Conservation (phyloP, 1,284 basidiomycete species). For the Moniliophthora roreri region DNA sequence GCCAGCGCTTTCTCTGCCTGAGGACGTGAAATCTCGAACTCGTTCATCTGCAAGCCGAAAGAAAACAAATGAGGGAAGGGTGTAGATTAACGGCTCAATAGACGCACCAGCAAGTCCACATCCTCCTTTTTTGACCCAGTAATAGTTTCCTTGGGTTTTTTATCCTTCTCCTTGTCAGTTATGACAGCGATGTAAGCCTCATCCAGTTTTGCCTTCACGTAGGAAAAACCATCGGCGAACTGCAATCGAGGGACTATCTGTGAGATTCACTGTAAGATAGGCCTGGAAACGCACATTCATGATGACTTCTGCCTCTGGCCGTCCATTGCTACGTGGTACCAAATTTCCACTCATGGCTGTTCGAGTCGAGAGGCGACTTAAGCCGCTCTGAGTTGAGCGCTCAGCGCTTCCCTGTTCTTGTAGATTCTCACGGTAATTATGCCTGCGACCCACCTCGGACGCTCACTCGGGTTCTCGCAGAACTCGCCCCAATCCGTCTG, state of each 20-base stretch:
- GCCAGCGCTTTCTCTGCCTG: constrained; percentile 58
- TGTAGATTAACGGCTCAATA: not conserved
- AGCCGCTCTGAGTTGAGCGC: too few species aligned
- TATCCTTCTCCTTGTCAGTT: constrained; percentile 40
- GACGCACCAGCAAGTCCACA: constrained; percentile 60
- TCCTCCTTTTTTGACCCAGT: constrained; percentile 51
- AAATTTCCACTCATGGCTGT: too few species aligned
- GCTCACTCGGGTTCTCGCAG: too few species aligned
- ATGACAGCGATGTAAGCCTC: constrained; percentile 58
- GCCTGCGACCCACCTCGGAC: too few species aligned
- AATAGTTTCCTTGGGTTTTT: constrained; percentile 19
- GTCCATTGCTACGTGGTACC: constrained; percentile 41
- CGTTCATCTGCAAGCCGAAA: constrained; percentile 46
- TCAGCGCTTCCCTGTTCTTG: too few species aligned
- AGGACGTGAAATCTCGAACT: constrained; percentile 59
- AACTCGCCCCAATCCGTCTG: too few species aligned
- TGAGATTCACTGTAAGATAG: not conserved
- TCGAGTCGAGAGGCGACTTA: too few species aligned
- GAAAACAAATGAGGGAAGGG: not conserved
- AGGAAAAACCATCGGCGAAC: constrained; percentile 66
- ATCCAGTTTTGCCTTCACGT: constrained; percentile 65
- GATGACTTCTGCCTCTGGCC: constrained; percentile 68
- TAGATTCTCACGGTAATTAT: too few species aligned
- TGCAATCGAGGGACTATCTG: constrained; percentile 23
- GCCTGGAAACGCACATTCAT: constrained; percentile 49